Conservation (phyloP, 2,329 filamentous ascomycete genomes). For the Dichotomopilus funicola region DNA sequence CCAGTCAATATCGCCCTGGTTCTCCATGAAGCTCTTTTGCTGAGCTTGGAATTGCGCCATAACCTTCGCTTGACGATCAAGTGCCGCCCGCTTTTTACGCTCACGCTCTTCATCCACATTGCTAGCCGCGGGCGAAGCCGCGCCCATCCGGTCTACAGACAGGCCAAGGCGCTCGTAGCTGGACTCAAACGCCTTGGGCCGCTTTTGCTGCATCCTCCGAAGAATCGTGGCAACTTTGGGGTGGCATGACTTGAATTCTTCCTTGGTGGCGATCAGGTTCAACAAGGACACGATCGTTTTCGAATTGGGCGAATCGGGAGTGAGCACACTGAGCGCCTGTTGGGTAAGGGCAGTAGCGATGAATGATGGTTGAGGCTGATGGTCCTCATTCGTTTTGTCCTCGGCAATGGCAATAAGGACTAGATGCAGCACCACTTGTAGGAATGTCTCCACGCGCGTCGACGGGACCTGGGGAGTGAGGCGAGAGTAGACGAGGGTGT, state of each 20-base stretch:
- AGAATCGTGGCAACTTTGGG: constrained; percentile 80
- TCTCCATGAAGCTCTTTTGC: constrained; percentile 89
- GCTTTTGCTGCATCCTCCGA: constrained; percentile 76
- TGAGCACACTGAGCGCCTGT: constrained; percentile 54
- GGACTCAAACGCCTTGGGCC: constrained; percentile 63
- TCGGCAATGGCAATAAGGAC: constrained; percentile 80
- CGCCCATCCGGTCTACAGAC: constrained; percentile 71
- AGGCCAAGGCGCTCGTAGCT: constrained; percentile 60
- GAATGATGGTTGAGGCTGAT: constrained; percentile 58
- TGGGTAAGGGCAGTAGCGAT: constrained; percentile 63
- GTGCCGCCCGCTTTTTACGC: constrained; percentile 81
- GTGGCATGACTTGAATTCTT: constrained; percentile 74
- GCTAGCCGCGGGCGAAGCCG: constrained; percentile 68
- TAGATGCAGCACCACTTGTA: constrained; percentile 86
- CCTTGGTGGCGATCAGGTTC: constrained; percentile 56
- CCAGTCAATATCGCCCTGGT: constrained; percentile 82
- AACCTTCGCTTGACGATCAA: constrained; percentile 83
- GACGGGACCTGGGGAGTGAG: constrained; percentile 68
- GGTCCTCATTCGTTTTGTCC: constrained; percentile 59
- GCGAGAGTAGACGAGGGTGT: constrained; percentile 63
- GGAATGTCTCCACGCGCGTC: constrained; percentile 81
- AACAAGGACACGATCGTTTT: constrained; percentile 61
- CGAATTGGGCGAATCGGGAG: constrained; percentile 47
- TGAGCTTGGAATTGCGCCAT: constrained; percentile 99
- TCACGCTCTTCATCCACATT: constrained; percentile 66